Evolutionary conservation across 768 basidiomycete species (phyloP), one percentile per base, ranked within the genome.

Genomic region (Crassisporium funariophilum): DNA sequence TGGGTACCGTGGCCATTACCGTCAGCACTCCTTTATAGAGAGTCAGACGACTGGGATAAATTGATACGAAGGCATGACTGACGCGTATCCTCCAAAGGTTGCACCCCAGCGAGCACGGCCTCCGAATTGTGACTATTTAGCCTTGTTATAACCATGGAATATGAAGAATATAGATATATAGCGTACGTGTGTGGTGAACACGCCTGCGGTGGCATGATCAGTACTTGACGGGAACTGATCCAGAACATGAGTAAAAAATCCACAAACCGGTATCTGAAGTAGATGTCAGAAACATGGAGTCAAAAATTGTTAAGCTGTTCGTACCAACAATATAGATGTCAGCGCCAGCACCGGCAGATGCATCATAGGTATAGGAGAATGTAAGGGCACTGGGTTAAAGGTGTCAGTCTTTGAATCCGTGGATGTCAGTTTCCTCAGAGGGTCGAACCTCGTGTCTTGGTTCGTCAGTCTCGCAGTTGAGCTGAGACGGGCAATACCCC

Each of bases 1-100:
- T 73, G 72, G 25, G 74, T 73, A 16, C 74, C 75, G 46, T 75
- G 73, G 13, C 73, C 73, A 51, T 70, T 58, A n/a, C 66, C 70
- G 53, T 75, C 74, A 29, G 58, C 57, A n/a, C 19, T 45, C 4
- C 43, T 37, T 10, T 39, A 19, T 5, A 36, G 16, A 2, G 24
- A 22, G n/a, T n/a, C n/a, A n/a, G n/a, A n/a, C n/a, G n/a, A n/a
- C n/a, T n/a, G n/a, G n/a, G n/a, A n/a, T n/a, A n/a, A n/a, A n/a
- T n/a, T n/a, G n/a, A n/a, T n/a, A n/a, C n/a, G n/a, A n/a, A n/a
- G n/a, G n/a, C n/a, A n/a, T n/a, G 21, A 41, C 49, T 25, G 17
- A 49, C 47, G 49, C 19, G 16, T 4, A 13, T 8, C 43, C 10
- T 25, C n/a, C 50, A 57, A 74, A 72, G 23, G 64, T 69, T 2